A percentile compares a stretch with the other conserved stretches of the same genome.
These are phyloP conservation scores for Cyclostephanos invisitatus DNA, from an alignment of 108 stramenopile genomes.

Conservation along the genomic window DNA sequence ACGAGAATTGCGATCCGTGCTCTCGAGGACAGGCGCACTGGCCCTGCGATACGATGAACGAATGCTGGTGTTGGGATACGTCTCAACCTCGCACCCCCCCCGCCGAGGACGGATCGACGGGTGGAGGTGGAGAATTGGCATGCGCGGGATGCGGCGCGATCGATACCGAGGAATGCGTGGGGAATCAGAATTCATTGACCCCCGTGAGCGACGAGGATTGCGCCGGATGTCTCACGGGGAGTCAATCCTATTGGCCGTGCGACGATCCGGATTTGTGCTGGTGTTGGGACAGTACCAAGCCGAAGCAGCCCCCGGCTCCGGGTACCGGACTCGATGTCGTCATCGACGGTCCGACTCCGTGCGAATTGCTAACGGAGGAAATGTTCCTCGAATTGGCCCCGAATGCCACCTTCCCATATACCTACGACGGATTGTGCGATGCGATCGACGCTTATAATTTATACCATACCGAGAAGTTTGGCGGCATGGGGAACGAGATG, in stretches of 20 bases:
- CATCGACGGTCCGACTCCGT: slow-evolving; percentile 6
- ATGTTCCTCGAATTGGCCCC: slow-evolving; percentile 27
- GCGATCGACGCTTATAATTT: slow-evolving; percentile 39
- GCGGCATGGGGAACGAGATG: slow-evolving; percentile 31
- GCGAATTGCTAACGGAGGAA: slow-evolving; percentile 22
- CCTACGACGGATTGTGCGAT: slow-evolving; percentile 35
- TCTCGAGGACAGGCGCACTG: slow-evolving; percentile 21
- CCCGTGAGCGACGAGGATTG: slow-evolving; percentile 37
- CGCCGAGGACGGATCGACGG: neutral
- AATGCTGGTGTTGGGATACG: slow-evolving; percentile 47
- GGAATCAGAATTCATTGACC: slow-evolving; percentile 32
- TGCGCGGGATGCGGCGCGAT: slow-evolving; percentile 22
- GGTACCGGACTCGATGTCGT: slow-evolving; percentile 20
- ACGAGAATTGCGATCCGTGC: slow-evolving; percentile 22
- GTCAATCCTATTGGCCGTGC: slow-evolving; percentile 43
- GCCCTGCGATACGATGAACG: slow-evolving; percentile 32
- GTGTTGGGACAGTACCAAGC: slow-evolving; percentile 45
- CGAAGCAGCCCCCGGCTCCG: slow-evolving; percentile 46
- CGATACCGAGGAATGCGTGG: slow-evolving; percentile 31
- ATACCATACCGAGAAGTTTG: slow-evolving; percentile 37
- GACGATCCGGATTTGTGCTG: slow-evolving; percentile 28
- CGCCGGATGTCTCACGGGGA: slow-evolving; percentile 9
- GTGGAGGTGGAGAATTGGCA: too few relatives aligned
- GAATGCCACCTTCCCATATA: slow-evolving; percentile 43
- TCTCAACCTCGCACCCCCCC: slow-evolving; percentile 13